phyloP scores from a whole-genome alignment of 2,329 filamentous ascomycete genomes.

The Elsinoe ampelina region DNA sequence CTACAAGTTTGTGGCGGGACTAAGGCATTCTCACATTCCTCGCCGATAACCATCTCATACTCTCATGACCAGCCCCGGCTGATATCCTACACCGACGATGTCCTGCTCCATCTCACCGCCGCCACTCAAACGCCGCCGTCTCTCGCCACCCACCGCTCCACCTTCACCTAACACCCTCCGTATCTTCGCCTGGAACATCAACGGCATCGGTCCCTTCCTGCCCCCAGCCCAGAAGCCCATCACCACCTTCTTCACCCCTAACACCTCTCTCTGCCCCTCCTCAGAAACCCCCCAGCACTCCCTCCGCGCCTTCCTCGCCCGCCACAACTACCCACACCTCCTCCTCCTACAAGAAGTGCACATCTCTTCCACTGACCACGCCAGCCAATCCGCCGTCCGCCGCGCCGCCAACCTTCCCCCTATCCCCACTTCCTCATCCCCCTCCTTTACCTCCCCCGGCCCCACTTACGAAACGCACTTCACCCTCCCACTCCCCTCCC shows the following conservation, averaged over 20 bases:
- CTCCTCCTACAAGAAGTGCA: slow-evolving; percentile 44
- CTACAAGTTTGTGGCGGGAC: too few species aligned
- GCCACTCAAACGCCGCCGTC: slow-evolving; percentile 23
- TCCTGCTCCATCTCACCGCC: slow-evolving; percentile 22
- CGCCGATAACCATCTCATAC: too few species aligned
- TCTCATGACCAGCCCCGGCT: too few species aligned
- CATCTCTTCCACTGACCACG: slow-evolving; percentile 32
- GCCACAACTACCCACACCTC: slow-evolving; percentile 37
- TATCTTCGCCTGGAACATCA: slow-evolving; percentile 42
- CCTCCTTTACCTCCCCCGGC: not conserved
- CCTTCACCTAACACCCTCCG: slow-evolving; percentile 18
- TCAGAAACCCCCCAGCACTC: slow-evolving; percentile 20
- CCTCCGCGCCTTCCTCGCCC: slow-evolving; percentile 35
- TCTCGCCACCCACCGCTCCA: not conserved
- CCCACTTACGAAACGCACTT: slow-evolving; percentile 38
- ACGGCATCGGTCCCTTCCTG: slow-evolving; percentile 38
- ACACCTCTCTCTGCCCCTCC: not conserved
- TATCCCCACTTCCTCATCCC: slow-evolving; percentile 14
- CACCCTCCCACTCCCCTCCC: slow-evolving; percentile 39
- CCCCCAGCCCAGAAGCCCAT: slow-evolving; percentile 27
- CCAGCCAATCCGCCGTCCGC: slow-evolving; percentile 33
- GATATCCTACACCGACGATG: not conserved
- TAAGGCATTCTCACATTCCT: too few species aligned
- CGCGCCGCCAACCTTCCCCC: slow-evolving; percentile 27
- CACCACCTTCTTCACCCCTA: slow-evolving; percentile 30